Evolutionary conservation across 345 rosid species (phyloP), one percentile per base, ranked within the genome.

Genomic region (Populus nigra): DNA sequence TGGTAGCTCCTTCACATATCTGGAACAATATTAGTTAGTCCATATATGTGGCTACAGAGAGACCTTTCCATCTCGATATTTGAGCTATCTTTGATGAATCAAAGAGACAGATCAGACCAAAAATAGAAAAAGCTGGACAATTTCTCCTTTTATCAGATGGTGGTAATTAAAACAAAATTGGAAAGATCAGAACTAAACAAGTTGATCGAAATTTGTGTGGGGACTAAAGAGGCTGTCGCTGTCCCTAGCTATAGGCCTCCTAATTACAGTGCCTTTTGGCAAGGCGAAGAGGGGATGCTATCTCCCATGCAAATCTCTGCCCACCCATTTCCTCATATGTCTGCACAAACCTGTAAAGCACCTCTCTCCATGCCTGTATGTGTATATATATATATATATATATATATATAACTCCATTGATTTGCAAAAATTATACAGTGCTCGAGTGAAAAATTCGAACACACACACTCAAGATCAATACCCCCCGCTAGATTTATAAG

Each of bases 251-350:
- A 59, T 10, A 22, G n/a, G 47, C 31, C 80, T 74, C 66, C 71
- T 59, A 16, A 43, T 50, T 49, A 77, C 69, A 69, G 75, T 77
- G 83, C 20, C n/a, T 77, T 69, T 72, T 77, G 85, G 74, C 78
- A 69, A 65, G 62, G 77, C 63, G 8, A 45, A 47, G 47, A 65
- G 47, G 31, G 49, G 71, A 65, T 49, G 41, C 69, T 41, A 57
- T 38, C 57, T 41, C 22, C 68, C 73, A 41, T 27, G 33, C 79
- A 76, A 69, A 76, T 25, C 73, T 4, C 8, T 49, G 69, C 57
- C 27, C 57, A 8, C 73, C 62, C 59, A 45, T 73, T 49, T 61
- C 73, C 73, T 50, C 72, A 61, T 50, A 67, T 50, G 25, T 70
- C 79, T 80, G 65, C 81, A 63, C 36, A 33, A 73, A 65, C 69